Conservation (phyloP, 139 green algal genomes). For the Closterium sp. region DNA sequence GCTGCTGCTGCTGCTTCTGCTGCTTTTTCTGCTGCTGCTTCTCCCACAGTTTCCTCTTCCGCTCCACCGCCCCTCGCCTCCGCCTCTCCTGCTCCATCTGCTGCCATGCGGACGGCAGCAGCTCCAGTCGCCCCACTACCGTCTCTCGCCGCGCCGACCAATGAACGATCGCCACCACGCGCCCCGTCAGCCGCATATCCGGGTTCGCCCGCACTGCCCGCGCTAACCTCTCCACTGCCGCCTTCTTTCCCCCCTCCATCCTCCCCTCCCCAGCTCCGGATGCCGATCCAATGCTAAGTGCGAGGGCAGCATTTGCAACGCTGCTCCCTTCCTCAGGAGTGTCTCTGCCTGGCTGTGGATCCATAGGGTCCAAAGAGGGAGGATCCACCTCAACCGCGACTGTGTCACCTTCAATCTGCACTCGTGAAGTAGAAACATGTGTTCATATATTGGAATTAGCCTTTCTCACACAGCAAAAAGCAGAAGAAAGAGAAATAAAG, state of each 20-base stretch:
- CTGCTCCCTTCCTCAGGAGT: neutral
- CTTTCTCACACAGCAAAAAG: no score
- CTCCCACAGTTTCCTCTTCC: neutral
- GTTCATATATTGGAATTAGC: no score
- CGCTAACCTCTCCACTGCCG: neutral
- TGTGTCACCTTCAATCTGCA: neutral
- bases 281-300: no score
- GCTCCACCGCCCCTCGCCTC: neutral
- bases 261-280: neutral
- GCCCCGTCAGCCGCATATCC: neutral
- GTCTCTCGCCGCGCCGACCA: neutral
- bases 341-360: no score
- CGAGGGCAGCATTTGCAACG: no score
- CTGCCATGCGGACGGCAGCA: neutral
- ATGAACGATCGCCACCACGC: neutral
- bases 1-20: neutral
- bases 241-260: neutral
- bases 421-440: no score
- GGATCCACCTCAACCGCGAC: neutral
- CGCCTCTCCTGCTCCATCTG: neutral
- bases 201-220: neutral
- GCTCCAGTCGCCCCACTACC: neutral
- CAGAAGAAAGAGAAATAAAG: no score
- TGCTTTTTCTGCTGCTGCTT: neutral
- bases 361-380: neutral